phyloP scores from a whole-genome alignment of 129 eudicot genomes.

The Tagetes patula region DNA sequence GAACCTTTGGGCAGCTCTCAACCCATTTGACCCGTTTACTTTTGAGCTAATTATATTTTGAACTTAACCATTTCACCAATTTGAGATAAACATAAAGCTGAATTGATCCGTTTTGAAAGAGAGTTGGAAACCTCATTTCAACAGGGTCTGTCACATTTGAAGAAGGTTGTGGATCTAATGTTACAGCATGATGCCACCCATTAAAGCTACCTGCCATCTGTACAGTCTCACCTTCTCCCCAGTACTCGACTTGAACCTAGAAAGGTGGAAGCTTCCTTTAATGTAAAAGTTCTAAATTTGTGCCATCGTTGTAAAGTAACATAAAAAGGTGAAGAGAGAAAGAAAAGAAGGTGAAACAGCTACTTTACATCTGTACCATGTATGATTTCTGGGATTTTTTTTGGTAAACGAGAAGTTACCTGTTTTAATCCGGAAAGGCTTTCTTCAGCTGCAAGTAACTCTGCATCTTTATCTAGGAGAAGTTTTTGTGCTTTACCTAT shows the following conservation, averaged over 20 bases:
- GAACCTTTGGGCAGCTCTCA: not conserved
- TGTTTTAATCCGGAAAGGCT: slow-evolving; percentile 73
- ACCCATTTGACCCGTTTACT: not conserved
- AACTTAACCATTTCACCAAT: not conserved
- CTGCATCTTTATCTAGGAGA: slow-evolving; percentile 75
- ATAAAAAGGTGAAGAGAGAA: not conserved
- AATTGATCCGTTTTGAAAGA: not conserved
- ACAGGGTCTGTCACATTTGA: slow-evolving; percentile 49
- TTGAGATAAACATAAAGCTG: not conserved
- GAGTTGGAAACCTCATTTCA: slow-evolving; percentile 49
- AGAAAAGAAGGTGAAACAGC: slow-evolving; percentile 1
- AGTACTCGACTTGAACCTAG: slow-evolving; percentile 78
- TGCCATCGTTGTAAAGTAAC: slow-evolving; percentile 7
- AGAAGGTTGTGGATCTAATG: slow-evolving; percentile 63
- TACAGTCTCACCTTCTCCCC: slow-evolving; percentile 70
- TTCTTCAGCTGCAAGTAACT: slow-evolving; percentile 72
- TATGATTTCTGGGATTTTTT: slow-evolving; percentile 1
- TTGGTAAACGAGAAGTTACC: slow-evolving; percentile 37
- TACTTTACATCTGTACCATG: not conserved
- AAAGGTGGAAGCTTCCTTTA: slow-evolving; percentile 30
- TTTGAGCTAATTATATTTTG: not conserved
- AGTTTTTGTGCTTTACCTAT: slow-evolving; percentile 67
- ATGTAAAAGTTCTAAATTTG: not conserved
- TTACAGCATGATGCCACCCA: slow-evolving; percentile 86
- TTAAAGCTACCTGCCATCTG: slow-evolving; percentile 97